Evolutionary conservation across 1,284 basidiomycete genomes (phyloP).

Genomic region (Rhodotorula glutinis): DNA sequence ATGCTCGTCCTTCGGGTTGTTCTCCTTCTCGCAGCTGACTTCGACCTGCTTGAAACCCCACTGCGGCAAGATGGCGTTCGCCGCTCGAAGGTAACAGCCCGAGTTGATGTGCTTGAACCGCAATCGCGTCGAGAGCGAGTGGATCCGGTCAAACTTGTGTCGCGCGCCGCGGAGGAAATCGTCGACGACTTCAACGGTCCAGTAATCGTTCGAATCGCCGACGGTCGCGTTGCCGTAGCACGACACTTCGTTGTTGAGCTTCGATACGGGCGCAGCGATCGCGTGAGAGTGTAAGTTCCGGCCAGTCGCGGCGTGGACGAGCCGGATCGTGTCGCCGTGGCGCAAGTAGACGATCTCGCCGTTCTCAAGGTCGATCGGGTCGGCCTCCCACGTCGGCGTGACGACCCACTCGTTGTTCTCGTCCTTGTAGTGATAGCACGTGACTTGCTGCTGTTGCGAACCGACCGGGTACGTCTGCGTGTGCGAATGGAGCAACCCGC

Average conservation of each 20-base stretch:
- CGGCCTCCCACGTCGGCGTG: conserved; percentile 74
- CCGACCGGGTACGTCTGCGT: conserved; percentile 89
- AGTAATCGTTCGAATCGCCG: conserved; percentile 85
- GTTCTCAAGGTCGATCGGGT: conserved; percentile 59
- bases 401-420: conserved; percentile 91
- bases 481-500: conserved; percentile 93
- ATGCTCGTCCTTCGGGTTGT: conserved; percentile 75
- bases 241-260: conserved; percentile 86
- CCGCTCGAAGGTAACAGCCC: conserved; percentile 86
- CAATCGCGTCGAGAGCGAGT: conserved; percentile 84
- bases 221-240: conserved; percentile 84
- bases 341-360: conserved; percentile 68
- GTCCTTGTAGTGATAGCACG: conserved; percentile 99
- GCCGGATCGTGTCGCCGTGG: conserved; percentile 74
- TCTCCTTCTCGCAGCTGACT: conserved; percentile 87
- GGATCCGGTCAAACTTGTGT: conserved; percentile 63
- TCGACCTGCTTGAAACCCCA: conserved; percentile 99
- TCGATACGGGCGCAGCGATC: conserved; percentile 82
- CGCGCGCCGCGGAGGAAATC: conserved; percentile 67
- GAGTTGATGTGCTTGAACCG: conserved; percentile 73
- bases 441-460: conserved; percentile 94
- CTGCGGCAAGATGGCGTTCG: conserved; percentile 84
- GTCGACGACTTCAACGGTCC: conserved; percentile 91
- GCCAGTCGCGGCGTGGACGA: conserved; percentile 75
- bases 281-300: conserved; percentile 92